phyloP scores from a whole-genome alignment of 2,329 filamentous ascomycete species.

The Ophiocordyceps polyrhachis-furcata region DNA sequence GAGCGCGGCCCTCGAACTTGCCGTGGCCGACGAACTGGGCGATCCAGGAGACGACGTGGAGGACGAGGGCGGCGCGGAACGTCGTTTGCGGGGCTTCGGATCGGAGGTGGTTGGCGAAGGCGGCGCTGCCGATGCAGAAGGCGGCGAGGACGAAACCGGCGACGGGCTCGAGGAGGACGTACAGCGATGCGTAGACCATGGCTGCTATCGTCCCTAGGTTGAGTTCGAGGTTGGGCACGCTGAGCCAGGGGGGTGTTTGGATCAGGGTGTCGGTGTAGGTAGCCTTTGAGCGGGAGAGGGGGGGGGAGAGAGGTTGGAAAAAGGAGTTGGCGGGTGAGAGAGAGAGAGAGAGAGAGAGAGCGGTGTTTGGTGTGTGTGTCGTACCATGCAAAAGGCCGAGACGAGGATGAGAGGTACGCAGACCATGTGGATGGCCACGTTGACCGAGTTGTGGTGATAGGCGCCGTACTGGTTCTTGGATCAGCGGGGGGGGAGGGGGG shows the following conservation, averaged over 20 bases:
- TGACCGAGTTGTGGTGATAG: constrained; percentile 64
- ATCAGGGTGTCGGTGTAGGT: constrained; percentile 45
- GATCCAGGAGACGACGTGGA: constrained; percentile 65
- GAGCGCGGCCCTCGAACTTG: constrained; percentile 70
- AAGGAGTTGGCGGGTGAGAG: too few species aligned
- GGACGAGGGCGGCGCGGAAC: constrained; percentile 38
- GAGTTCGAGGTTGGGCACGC: constrained; percentile 45
- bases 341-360: constrained; percentile 1
- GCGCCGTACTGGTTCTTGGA: constrained; percentile 49
- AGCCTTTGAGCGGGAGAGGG: constrained; percentile 21
- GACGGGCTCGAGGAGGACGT: constrained; percentile 84
- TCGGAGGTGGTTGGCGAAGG: constrained; percentile 57
- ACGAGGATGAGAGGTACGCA: constrained; percentile 63
- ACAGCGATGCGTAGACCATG: constrained; percentile 56
- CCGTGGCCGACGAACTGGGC: constrained; percentile 86
- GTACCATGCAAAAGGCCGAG: constrained; percentile 52
- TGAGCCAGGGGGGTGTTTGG: constrained; percentile 46
- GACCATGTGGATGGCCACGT: constrained; percentile 60
- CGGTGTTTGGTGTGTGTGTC: constrained; percentile 10
- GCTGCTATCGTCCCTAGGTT: constrained; percentile 48
- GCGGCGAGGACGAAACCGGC: constrained; percentile 63
- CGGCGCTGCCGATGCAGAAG: constrained; percentile 57
- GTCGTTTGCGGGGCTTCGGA: constrained; percentile 30
- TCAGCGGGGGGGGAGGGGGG: neutral
- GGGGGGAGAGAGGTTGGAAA: neutral